Conservation (phyloP, 495 filamentous ascomycete genomes). For the Penicillium arizonense region DNA sequence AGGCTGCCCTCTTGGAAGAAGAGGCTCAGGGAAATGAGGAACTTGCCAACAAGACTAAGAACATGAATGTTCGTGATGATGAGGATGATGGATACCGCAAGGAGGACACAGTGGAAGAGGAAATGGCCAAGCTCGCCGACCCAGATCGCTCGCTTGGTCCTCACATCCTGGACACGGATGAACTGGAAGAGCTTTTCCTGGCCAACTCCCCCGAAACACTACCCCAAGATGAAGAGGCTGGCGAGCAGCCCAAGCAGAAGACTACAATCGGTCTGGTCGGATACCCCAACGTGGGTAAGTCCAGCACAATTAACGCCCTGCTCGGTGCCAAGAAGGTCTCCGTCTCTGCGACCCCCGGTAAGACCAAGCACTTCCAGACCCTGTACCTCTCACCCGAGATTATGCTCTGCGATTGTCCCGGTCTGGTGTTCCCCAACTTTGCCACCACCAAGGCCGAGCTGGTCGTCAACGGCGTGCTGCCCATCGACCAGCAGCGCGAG, state of each 20-base stretch:
- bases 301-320: conserved; percentile 97
- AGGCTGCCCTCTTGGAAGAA: conserved; percentile 55
- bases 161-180: conserved; percentile 84
- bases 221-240: conserved; percentile 33
- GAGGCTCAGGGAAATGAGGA: conserved; percentile 32
- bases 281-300: conserved; percentile 99
- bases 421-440: conserved; percentile 98
- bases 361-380: conserved; percentile 99
- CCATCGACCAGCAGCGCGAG: conserved; percentile 95
- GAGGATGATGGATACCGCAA: conserved; percentile 29
- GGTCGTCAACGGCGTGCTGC: conserved; percentile 91
- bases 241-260: conserved; percentile 51
- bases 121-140: conserved; percentile 24
- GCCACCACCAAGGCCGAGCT: conserved; percentile 95
- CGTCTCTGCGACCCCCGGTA: conserved; percentile 94
- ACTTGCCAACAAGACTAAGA: conserved; percentile 32
- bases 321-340: conserved; percentile 98
- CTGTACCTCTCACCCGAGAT: conserved; percentile 88
- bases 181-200: conserved; percentile 87
- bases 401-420: conserved; percentile 95
- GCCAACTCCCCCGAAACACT: conserved; percentile 60
- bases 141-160: conserved; percentile 51
- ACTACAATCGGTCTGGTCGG: conserved; percentile 91
- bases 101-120: conserved; percentile 19
- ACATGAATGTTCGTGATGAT: conserved; percentile 40